Percentiles rank a stretch among this genome's conserved stretches.
phyloP scores from a whole-genome alignment of 129 eudicot species.

The Centaurea solstitialis region DNA sequence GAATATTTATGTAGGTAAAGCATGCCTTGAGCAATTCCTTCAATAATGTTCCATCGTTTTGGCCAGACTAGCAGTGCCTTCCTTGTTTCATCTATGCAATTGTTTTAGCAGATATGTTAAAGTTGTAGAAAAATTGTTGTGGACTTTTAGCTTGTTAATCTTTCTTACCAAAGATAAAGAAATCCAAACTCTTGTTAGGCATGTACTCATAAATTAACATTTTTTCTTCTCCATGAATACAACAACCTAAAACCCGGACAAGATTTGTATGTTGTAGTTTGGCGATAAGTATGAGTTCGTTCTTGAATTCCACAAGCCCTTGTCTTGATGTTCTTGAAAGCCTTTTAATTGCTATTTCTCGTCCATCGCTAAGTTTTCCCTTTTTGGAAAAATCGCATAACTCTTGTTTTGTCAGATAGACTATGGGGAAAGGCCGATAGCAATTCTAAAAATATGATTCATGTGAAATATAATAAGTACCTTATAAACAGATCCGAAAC shows the following conservation, averaged over 20 bases:
- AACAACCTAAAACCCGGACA: conserved; percentile 37
- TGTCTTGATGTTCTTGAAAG: conserved; percentile 34
- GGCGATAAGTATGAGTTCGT: conserved; percentile 41
- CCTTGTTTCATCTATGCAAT: conserved; percentile 25
- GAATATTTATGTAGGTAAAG: conserved; percentile 16
- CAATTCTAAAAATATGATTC: no score
- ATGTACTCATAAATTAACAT: conserved; percentile 45
- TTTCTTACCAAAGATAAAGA: conserved; percentile 46
- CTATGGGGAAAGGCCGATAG: no score
- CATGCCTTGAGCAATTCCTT: no score
- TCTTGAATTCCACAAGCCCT: conserved; percentile 41
- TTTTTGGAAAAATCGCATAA: no score
- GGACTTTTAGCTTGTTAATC: neutral
- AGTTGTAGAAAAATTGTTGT: neutral
- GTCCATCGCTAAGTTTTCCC: neutral
- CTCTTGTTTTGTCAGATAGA: no score
- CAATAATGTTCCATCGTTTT: no score
- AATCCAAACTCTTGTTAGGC: conserved; percentile 51
- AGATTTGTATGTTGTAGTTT: conserved; percentile 43
- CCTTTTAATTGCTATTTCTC: conserved; percentile 32
- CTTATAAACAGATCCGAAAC: no score
- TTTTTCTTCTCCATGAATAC: conserved; percentile 33
- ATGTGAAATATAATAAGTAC: no score
- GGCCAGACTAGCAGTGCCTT: conserved; percentile 30
- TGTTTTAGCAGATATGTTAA: neutral